Evolutionary conservation across 345 rosid species (phyloP).

Genomic region (Eucalyptus regnans): DNA sequence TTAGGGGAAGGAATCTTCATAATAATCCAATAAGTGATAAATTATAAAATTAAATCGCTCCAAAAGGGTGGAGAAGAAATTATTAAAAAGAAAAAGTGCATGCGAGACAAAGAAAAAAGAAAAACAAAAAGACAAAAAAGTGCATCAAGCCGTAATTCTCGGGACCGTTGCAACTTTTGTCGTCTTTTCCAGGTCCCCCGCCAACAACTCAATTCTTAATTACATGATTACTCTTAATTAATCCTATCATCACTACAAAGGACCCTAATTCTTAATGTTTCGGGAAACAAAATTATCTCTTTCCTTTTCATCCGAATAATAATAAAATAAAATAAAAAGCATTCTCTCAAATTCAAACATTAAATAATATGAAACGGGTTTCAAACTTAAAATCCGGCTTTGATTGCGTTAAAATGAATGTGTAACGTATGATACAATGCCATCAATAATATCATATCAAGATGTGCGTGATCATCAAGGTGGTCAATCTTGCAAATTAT

Average conservation of each 20-base stretch:
- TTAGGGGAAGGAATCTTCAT: background rate
- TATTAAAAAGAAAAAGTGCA: background rate
- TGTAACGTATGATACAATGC: background rate
- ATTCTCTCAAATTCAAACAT: too few species aligned
- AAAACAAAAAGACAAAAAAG: background rate
- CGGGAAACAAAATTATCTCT: background rate
- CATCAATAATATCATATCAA: too few species aligned
- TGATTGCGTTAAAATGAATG: background rate
- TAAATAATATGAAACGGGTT: too few species aligned
- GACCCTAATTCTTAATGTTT: background rate
- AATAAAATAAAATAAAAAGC: background rate
- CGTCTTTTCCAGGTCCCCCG: background rate
- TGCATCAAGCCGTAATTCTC: background rate
- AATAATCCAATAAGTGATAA: background rate
- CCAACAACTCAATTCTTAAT: background rate
- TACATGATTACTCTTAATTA: background rate
- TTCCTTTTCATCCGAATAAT: background rate
- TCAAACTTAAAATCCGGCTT: background rate
- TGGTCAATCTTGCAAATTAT: background rate
- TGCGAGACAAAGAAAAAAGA: background rate
- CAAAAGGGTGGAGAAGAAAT: background rate
- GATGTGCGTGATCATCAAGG: background rate
- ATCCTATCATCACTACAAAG: background rate
- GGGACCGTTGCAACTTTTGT: background rate
- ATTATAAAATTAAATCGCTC: background rate